Evolutionary conservation across 345 rosid species (phyloP).

Genomic region (Mercurialis annua): DNA sequence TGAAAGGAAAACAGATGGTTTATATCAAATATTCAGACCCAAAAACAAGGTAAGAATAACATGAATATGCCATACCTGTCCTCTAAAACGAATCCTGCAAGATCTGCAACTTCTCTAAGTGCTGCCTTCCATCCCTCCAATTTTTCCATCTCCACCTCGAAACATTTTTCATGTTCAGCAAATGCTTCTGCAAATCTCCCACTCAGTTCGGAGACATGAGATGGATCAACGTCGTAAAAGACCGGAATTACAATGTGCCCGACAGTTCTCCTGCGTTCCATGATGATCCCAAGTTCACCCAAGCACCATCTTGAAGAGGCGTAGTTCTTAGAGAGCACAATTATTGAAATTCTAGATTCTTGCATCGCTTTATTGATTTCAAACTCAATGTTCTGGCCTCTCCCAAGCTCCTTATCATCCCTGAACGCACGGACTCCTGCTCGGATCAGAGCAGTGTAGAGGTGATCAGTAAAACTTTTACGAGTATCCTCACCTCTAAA

Average conservation of each 20-base stretch:
- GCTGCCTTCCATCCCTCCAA: conserved; percentile 10
- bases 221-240: conserved; percentile 7
- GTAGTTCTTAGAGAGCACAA: conserved; percentile 6
- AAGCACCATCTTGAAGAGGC: conserved; percentile 16
- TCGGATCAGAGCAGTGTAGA: conserved; percentile 4
- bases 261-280: conserved; percentile 1
- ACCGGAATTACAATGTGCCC: conserved; percentile 6
- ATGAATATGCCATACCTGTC: conserved; percentile 13
- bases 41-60: too few relatives aligned
- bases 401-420: conserved; percentile 3
- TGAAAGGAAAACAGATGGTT: too few relatives aligned
- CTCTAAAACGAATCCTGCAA: conserved; percentile 12
- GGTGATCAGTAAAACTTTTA: too few relatives aligned
- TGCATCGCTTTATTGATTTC: conserved; percentile 4
- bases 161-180: conserved; percentile 1
- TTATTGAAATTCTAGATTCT: conserved; percentile 4
- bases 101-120: conserved; percentile 10
- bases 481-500: conserved; percentile 10
- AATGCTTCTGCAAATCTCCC: conserved; percentile 4
- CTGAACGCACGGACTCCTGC: conserved; percentile 4
- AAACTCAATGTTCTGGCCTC: conserved; percentile 3
- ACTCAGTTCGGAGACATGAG: not conserved
- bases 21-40: too few relatives aligned
- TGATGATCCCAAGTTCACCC: conserved; percentile 9
- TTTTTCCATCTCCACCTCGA: conserved; percentile 4